Evolutionary conservation across 1,284 basidiomycete species (phyloP), one percentile per base, ranked within the genome.

Genomic region (Ustilago xerochloae): DNA sequence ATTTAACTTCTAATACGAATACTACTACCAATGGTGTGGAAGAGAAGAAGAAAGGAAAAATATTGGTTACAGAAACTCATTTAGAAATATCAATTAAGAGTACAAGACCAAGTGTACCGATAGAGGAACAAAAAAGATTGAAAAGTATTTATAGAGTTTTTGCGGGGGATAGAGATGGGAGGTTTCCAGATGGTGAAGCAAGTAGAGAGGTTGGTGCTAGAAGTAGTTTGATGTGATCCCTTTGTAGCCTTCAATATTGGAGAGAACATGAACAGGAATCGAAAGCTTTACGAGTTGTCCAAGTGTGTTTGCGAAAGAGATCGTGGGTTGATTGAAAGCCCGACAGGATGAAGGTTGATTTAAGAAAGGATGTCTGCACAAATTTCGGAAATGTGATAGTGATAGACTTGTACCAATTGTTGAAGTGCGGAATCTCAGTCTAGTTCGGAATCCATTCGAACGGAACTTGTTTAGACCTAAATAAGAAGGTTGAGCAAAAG

Each of bases 71-170:
- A 16, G 59, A 78, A 28, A 50, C 47, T 12, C 79, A 82, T 60
- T 48, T 84, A 6, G 69, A 74, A 28, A 62, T 65, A 9, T 78
- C 80, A 29, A 64, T 84, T 51, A 57, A 71, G 30, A 64, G 68
- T 29, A 82, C 82, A 0, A 69, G 81, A 3, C 82, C 81, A 15
- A 79, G 76, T 63, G 82, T 84, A 10, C 82, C 82, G 8, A 5
- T 46, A 2, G 74, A 80, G 13, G 82, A 84, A 38, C 74, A 78
- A 39, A 13, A 12, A 18, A 66, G 82, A 16, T 57, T 84, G 15
- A 32, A 63, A 13, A 50, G 70, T 2, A 81, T 84, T 36, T 84
- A 84, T 46, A 45, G 62, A 10, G 62, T 64, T 2, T 84, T 84
- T 67, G 73, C 81, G 2, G 82, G 82, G 4, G 81, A 83, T 33